Evolutionary conservation across 352 stramenopile genomes (phyloP), one percentile per base, ranked within the genome.

Genomic region (Globisporangium nodosum): DNA sequence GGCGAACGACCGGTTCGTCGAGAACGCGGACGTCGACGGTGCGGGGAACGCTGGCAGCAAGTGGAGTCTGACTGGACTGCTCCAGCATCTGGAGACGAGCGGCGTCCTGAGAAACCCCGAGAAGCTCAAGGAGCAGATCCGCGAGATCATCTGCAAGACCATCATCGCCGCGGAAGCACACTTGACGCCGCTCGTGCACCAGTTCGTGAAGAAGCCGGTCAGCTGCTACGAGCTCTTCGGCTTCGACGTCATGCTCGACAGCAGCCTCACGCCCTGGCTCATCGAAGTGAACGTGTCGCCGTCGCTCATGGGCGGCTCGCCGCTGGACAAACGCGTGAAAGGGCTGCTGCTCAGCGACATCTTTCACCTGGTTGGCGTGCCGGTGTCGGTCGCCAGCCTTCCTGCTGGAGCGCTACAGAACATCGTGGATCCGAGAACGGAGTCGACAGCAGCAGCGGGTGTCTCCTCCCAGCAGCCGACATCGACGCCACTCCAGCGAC

Each of bases 201-300:
- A 97, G 30, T 88, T 97, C 45, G 60, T 97, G 20, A 97, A 97
- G 64, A 97, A 92, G 1, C 62, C 97, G 5, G 76, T 97, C 20
- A 75, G 75, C 18, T 88, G 81, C 35, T 97, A 94, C 61, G 88
- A 97, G 52, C 65, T 97, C 8, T 97, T 95, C 49, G 87, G 90
- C 0, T 96, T 96, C 64, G 88, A 96, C 53, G 71, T 97, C 2
- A 61, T 97, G 1, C 61, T 97, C 12, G 85, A 97, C 58, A 71
- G 76, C 5, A 70, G 80, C 5, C 76, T 96, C 61, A 75, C 75
- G 46, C 87, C 89, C 6, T 92, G 85, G 73, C 61, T 97, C n/a
- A 70, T 97, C 6, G 90, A 97, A 57, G 88, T 97, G 24, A 97
- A 97, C 56, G 78, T 96, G 13, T 93, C 90, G 21, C 90, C 90